These are phyloP conservation scores for Smittium mucronatum DNA, from an alignment of 371 early-diverging fungal species.

Conservation along the genomic window DNA sequence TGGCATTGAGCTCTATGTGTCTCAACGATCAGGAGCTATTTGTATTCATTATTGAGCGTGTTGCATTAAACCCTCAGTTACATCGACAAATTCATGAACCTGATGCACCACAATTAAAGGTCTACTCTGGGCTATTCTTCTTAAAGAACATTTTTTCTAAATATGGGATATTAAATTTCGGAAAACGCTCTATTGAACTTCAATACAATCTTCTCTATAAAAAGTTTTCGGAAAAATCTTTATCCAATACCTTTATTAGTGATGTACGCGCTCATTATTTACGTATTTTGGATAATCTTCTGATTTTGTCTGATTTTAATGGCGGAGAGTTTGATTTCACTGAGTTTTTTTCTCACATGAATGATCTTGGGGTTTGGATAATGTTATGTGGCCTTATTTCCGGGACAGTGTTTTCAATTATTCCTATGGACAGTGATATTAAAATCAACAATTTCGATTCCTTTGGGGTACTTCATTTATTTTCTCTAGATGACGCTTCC, in stretches of 20 bases:
- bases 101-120: not conserved
- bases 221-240: not conserved
- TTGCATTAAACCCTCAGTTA: conserved; percentile 1
- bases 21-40: conserved; percentile 5
- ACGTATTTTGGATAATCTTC: not conserved
- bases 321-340: not conserved
- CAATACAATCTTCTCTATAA: not conserved
- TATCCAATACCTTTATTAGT: not conserved
- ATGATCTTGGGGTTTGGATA: not conserved
- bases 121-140: not conserved
- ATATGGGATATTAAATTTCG: not conserved
- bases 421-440: not conserved
- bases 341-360: not conserved
- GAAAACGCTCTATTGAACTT: not conserved
- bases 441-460: not conserved
- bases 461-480: not conserved
- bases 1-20: conserved; percentile 3
- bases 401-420: not conserved
- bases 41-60: conserved; percentile 1
- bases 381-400: conserved; percentile 3
- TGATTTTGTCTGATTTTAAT: not conserved
- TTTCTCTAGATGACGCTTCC: not conserved
- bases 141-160: not conserved
- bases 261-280: not conserved
- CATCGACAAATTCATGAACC: not conserved